Evolutionary conservation across 2,329 filamentous ascomycete species (phyloP), one percentile per base, ranked within the genome.

Genomic region (Emergomyces africanus): DNA sequence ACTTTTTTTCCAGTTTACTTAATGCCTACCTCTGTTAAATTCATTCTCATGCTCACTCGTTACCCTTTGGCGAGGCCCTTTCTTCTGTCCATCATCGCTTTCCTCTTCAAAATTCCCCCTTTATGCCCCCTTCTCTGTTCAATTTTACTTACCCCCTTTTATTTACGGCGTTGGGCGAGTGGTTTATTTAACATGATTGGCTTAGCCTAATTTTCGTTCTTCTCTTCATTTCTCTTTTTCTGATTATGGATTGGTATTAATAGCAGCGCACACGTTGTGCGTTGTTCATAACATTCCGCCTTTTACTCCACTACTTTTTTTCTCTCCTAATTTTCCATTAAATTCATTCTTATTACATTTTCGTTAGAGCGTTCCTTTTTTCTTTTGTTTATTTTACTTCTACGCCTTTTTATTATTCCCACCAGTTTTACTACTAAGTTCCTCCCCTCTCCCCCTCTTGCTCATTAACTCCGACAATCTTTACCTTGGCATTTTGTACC

Each of bases 81-180:
- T 28, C 8, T 23, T 14, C 46, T 44, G 23, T n/a, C 28, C 25
- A 18, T 30, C 2, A 12, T 49, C 1, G 25, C n/a, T 39, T 41
- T 12, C 15, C 33, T 44, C 18, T 48, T 48, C 35, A 46, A 57
- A 49, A 59, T 30, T 30, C 6, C 30, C 30, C 51, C 14, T 46
- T 30, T 49, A 57, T 54, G 15, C 61, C 57, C 39, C 49, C 37
- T 20, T 25, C 14, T 44, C 42, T 42, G n/a, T 59, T 59, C 50
- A 59, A 23, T 35, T 56, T 12, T 23, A 23, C 23, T 23, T 53
- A 30, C 53, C 35, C 25, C 58, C 56, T 6, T 35, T 37, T 15
- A 8, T 54, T 35, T n/a, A 35, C 20, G 51, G 51, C 14, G 33
- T 54, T 53, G 20, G 20, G 18, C 2, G 51, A 10, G n/a, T 41